A percentile compares a stretch with the other conserved stretches of the same genome.
Conservation (phyloP, 176 grass and related monocot species). For the Triticum urartu region DNA sequence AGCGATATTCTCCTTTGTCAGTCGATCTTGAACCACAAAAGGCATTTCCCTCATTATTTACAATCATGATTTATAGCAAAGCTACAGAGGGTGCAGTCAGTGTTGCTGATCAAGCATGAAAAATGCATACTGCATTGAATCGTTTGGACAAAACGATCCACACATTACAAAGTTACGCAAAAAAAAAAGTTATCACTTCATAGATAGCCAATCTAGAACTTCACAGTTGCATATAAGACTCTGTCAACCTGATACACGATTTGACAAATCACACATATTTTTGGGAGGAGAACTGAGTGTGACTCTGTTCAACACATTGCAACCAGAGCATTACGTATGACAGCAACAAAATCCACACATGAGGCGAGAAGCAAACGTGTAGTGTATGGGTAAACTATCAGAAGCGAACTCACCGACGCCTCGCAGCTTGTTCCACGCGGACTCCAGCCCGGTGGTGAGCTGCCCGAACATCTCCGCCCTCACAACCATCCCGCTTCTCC, state of each 20-base stretch:
- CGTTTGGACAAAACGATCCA: neutral
- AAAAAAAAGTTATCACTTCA: too few relatives aligned
- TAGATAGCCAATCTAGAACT: too few relatives aligned
- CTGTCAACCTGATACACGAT: too few relatives aligned
- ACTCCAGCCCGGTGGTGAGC: conserved; percentile 86
- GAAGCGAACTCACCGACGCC: conserved; percentile 57
- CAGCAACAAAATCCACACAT: neutral
- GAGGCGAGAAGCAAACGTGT: neutral
- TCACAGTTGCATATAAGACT: too few relatives aligned
- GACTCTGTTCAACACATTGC: neutral
- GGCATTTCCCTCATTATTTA: neutral
- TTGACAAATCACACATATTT: too few relatives aligned
- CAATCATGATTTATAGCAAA: neutral
- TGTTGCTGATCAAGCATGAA: neutral
- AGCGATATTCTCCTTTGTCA: conserved; percentile 88
- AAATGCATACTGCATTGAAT: neutral
- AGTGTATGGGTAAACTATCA: too few relatives aligned
- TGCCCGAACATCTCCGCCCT: conserved; percentile 96
- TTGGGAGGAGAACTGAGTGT: too few relatives aligned
- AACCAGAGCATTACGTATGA: neutral
- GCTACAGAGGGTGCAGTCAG: neutral
- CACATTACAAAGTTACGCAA: neutral
- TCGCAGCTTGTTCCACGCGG: conserved; percentile 94
- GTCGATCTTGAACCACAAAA: conserved; percentile 55
- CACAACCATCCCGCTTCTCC: conserved; percentile 48